Conservation (phyloP, 2,329 filamentous ascomycete genomes). For the Hypomyces perniciosus region DNA sequence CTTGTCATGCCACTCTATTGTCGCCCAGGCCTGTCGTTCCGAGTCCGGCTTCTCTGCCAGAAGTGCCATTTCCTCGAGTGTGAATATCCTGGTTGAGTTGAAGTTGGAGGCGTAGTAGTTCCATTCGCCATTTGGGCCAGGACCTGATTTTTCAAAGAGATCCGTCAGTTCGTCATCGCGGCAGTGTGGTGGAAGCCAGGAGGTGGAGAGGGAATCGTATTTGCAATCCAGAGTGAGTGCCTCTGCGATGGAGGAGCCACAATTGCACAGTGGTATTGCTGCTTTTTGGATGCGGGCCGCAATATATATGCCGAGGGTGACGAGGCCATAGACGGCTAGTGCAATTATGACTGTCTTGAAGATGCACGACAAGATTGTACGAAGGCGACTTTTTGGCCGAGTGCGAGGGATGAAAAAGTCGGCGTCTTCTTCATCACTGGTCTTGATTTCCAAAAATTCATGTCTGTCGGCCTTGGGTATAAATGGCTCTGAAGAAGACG, state of each 20-base stretch:
- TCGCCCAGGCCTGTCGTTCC: neutral
- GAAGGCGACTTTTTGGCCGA: no score
- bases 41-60: neutral
- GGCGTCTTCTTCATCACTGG: no score
- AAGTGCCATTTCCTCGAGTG: neutral
- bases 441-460: no score
- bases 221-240: constrained; percentile 23
- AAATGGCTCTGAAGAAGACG: no score
- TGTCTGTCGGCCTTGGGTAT: no score
- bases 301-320: no score
- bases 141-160: constrained; percentile 26
- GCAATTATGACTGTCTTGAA: no score
- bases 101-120: constrained; percentile 27
- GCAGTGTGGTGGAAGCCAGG: constrained; percentile 29
- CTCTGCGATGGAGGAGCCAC: constrained; percentile 25
- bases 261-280: no score
- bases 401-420: no score
- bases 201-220: constrained; percentile 28
- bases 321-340: no score
- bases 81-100: neutral
- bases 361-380: no score
- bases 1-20: constrained; percentile 3
- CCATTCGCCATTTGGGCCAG: constrained; percentile 26
- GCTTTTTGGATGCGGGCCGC: no score
- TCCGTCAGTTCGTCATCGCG: constrained; percentile 26